Percentiles rank a stretch among this genome's conserved stretches.
phyloP scores from a whole-genome alignment of 805 yeast genomes.

The Kluyveromyces lactis region DNA sequence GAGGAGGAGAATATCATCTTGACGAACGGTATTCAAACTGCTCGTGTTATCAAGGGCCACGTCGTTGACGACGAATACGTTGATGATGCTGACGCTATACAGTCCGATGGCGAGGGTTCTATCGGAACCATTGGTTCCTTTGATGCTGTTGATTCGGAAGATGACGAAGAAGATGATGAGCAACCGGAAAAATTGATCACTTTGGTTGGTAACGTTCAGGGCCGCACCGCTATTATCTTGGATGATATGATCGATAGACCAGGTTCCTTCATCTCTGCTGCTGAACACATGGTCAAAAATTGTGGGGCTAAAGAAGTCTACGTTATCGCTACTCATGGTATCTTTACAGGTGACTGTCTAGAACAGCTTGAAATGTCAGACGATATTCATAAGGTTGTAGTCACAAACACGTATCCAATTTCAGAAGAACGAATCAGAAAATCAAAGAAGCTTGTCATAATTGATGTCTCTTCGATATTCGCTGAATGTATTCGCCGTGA shows the following conservation, averaged over 20 bases:
- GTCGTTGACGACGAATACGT: constrained; percentile 76
- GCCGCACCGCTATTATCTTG: constrained; percentile 83
- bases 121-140: constrained; percentile 76
- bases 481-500: constrained; percentile 99
- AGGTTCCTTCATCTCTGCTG: constrained; percentile 89
- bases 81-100: constrained; percentile 23
- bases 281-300: constrained; percentile 90
- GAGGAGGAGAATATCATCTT: constrained; percentile 61
- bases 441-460: constrained; percentile 67
- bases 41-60: constrained; percentile 93
- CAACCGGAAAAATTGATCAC: constrained; percentile 79
- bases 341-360: constrained; percentile 80
- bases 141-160: constrained; percentile 80
- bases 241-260: constrained; percentile 98
- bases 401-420: constrained; percentile 94
- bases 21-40: constrained; percentile 83
- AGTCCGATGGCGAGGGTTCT: constrained; percentile 29
- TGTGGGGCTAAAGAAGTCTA: constrained; percentile 93
- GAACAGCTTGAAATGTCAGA: constrained; percentile 69
- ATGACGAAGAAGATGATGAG: constrained; percentile 68
- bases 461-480: constrained; percentile 89
- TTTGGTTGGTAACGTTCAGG: constrained; percentile 90
- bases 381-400: constrained; percentile 85
- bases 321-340: constrained; percentile 92
- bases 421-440: constrained; percentile 48